These are phyloP conservation scores for Capronia coronata DNA, from an alignment of 2,329 filamentous ascomycete species.

Conservation along the genomic window DNA sequence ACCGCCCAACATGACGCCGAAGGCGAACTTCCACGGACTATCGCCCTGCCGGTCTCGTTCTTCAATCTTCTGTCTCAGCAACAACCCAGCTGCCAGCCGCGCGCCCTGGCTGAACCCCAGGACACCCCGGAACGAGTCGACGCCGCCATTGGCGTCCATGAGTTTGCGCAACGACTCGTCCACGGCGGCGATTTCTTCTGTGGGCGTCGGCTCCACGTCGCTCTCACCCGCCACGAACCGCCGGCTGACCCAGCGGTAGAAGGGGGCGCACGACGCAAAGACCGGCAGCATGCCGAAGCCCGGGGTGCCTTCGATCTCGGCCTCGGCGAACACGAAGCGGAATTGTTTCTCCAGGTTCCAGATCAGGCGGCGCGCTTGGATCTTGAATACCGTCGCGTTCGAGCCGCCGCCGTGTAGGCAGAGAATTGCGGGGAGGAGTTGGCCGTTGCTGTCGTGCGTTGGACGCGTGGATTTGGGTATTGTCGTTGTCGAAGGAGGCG, in stretches of 20 bases:
- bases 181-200: constrained; percentile 21
- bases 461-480: constrained; percentile 1
- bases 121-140: constrained; percentile 30
- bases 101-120: constrained; percentile 36
- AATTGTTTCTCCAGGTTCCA: constrained; percentile 33
- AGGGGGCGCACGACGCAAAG: constrained; percentile 35
- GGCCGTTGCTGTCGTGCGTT: constrained; percentile 16
- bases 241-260: constrained; percentile 33
- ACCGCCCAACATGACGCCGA: constrained; percentile 28
- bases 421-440: constrained; percentile 31
- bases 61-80: constrained; percentile 29
- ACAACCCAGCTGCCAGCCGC: constrained; percentile 27
- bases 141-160: constrained; percentile 26
- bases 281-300: constrained; percentile 37
- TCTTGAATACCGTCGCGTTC: constrained; percentile 34
- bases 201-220: constrained; percentile 20
- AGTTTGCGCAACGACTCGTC: constrained; percentile 20
- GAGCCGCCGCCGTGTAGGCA: constrained; percentile 40
- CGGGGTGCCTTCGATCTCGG: constrained; percentile 29
- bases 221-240: constrained; percentile 18
- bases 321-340: constrained; percentile 35
- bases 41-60: constrained; percentile 13
- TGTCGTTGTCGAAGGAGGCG: background rate
- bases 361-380: constrained; percentile 35
- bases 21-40: constrained; percentile 21